Percentiles rank a stretch among this genome's conserved stretches.
These are phyloP conservation scores for Phaeotremella fagi DNA, from an alignment of 768 basidiomycete species.

Conservation along the genomic window DNA sequence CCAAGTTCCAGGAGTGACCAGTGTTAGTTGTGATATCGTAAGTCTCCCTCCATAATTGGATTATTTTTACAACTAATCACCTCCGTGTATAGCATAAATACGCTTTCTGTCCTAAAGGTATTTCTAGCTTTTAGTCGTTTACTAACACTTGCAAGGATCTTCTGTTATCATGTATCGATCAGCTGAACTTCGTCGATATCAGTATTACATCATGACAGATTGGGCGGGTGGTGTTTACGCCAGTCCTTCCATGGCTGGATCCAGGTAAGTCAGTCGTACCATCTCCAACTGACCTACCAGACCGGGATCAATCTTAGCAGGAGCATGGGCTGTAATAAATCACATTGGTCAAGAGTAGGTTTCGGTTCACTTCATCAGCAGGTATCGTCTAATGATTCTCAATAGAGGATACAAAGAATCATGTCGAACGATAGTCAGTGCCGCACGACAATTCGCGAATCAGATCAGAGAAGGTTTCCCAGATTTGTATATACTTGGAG, in stretches of 20 bases:
- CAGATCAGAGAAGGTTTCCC: constrained; percentile 54
- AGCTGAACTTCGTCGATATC: constrained; percentile 67
- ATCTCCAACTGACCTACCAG: constrained; percentile 49
- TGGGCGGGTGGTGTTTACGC: constrained; percentile 83
- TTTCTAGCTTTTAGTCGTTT: constrained; percentile 9
- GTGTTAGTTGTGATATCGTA: constrained; percentile 76
- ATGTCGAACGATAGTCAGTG: constrained; percentile 73
- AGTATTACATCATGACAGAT: constrained; percentile 76
- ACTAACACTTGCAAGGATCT: constrained; percentile 56
- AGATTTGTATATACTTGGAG: constrained; percentile 81
- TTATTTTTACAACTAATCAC: constrained; percentile 3
- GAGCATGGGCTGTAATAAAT: constrained; percentile 94
- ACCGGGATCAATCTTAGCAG: constrained; percentile 87
- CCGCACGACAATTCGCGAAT: constrained; percentile 61
- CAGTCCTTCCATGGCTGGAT: constrained; percentile 83
- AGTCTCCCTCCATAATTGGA: background rate
- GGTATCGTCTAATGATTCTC: background rate
- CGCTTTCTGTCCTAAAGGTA: constrained; percentile 87
- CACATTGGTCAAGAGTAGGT: constrained; percentile 80
- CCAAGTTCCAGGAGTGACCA: constrained; percentile 80
- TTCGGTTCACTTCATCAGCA: background rate
- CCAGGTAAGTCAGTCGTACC: constrained; percentile 57
- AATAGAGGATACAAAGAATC: constrained; percentile 79
- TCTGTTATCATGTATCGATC: constrained; percentile 94
- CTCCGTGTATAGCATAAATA: constrained; percentile 56